phyloP scores from a whole-genome alignment of 805 yeast species.

The Yarrowia sp. region DNA sequence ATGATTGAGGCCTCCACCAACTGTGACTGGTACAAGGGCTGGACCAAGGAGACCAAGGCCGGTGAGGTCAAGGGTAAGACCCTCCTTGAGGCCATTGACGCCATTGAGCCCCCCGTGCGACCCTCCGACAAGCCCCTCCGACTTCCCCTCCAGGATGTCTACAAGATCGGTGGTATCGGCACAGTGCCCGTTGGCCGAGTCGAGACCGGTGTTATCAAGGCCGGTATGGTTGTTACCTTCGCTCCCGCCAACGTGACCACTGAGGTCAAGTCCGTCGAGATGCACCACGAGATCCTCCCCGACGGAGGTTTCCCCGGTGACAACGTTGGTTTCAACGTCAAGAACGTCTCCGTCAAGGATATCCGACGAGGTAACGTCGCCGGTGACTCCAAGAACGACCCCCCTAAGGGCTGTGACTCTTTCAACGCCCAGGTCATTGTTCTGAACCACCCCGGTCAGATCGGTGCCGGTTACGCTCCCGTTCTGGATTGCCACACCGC shows the following conservation, averaged over 20 bases:
- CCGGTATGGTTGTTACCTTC: conserved; percentile 88
- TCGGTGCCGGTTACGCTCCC: conserved; percentile 90
- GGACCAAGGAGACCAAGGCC: conserved; percentile 79
- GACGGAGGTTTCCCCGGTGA: conserved; percentile 85
- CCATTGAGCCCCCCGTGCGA: conserved; percentile 79
- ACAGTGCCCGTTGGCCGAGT: conserved; percentile 95
- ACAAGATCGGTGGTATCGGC: conserved; percentile 92
- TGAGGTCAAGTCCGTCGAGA: conserved; percentile 87
- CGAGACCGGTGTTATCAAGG: conserved; percentile 90
- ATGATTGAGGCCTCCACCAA: conserved; percentile 82
- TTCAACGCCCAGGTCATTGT: conserved; percentile 87
- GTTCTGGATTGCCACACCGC: conserved; percentile 93
- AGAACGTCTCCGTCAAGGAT: conserved; percentile 88
- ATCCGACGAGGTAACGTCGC: conserved; percentile 92
- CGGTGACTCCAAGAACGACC: conserved; percentile 90
- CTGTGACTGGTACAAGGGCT: conserved; percentile 90
- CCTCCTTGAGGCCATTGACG: conserved; percentile 82
- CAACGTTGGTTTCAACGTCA: conserved; percentile 89
- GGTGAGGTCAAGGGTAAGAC: conserved; percentile 80
- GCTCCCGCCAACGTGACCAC: conserved; percentile 93
- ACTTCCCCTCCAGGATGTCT: conserved; percentile 88
- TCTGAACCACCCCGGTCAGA: conserved; percentile 92
- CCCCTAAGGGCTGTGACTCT: conserved; percentile 79
- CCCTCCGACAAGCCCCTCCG: conserved; percentile 88
- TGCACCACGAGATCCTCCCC: conserved; percentile 82